These are phyloP conservation scores for Aspergillus aculeatinus DNA, from an alignment of 2,329 filamentous ascomycete species.

Conservation along the genomic window DNA sequence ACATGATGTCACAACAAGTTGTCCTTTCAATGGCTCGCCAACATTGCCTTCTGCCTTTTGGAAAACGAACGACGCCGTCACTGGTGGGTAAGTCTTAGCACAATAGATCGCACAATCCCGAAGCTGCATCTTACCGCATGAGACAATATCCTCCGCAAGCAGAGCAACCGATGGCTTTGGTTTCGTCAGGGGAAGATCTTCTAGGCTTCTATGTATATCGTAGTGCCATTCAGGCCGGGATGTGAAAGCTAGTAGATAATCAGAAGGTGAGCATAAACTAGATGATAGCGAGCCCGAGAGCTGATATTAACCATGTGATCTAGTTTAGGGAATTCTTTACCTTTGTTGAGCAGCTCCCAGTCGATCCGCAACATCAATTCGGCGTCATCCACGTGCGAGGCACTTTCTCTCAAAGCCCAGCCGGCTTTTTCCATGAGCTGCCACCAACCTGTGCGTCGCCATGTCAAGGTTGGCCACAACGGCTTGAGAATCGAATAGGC, in stretches of 20 bases:
- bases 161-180: conserved; percentile 49
- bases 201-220: conserved; percentile 50
- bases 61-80: conserved; percentile 55
- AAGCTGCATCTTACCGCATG: conserved; percentile 39
- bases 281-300: not conserved
- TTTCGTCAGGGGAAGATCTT: conserved; percentile 36
- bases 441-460: conserved; percentile 63
- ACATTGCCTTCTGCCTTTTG: conserved; percentile 57
- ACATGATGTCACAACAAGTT: conserved; percentile 53
- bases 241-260: conserved; percentile 34
- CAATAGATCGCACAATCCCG: not conserved
- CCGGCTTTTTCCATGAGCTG: conserved; percentile 54
- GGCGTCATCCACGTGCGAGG: conserved; percentile 44
- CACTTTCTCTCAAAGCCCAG: conserved; percentile 56
- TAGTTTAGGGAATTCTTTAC: conserved; percentile 23
- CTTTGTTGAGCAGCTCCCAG: conserved; percentile 54
- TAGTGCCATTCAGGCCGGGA: conserved; percentile 39
- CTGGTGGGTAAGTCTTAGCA: conserved; percentile 30
- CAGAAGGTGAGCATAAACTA: conserved; percentile 1
- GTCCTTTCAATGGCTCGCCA: conserved; percentile 57
- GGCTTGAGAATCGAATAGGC: conserved; percentile 53
- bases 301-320: not conserved
- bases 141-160: conserved; percentile 49
- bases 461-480: conserved; percentile 57
- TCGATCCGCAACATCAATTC: conserved; percentile 54